Evolutionary conservation across 495 filamentous ascomycete species (phyloP), one percentile per base, ranked within the genome.

Genomic region (Coniosporium apollinis): DNA sequence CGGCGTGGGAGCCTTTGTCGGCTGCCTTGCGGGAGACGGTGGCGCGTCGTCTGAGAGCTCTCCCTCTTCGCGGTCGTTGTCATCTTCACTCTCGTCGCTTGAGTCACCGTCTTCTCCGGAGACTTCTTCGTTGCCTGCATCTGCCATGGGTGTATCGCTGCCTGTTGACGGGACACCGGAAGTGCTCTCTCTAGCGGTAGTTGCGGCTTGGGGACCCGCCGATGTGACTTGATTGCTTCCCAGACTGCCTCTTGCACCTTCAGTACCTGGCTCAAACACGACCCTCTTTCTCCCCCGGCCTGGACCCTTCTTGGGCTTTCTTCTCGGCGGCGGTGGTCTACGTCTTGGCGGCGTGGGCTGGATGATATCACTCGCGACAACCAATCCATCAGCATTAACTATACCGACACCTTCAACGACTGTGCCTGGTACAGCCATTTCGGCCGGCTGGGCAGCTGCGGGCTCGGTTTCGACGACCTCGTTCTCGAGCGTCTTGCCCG

Each of bases 401-500:
- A 71, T 52, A n/a, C 67, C 65, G 2, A 76, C 62, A 10, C 73
- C 72, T 52, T 77, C 67, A 30, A 75, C 64, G 24, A 76, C 58
- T 7, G 70, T 67, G 19, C 70, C 72, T 9, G 70, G 66, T 4
- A 65, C 65, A 19, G 65, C 62, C 0, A 62, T 56, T 26, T 50
- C 59, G 5, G 63, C 33, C 9, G 37, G 22, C 33, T 48, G 50
- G 18, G 43, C 46, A 10, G 42, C 33, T 21, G 44, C 34, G n/a
- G 55, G 52, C 22, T 67, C 65, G 13, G 77, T 74, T 7, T 71
- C 59, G 21, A 76, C 67, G 18, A 92, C 69, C 42, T 92, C 81
- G 28, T 81, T 81, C 34, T 87, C 82, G 2, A 92, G 71, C 3
- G 62, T 66, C 52, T 87, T 81, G 0, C 85, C 85, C 38, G 85